Evolutionary conservation across 176 grass and related monocot species (phyloP).

Genomic region (Tillandsia leiboldiana): DNA sequence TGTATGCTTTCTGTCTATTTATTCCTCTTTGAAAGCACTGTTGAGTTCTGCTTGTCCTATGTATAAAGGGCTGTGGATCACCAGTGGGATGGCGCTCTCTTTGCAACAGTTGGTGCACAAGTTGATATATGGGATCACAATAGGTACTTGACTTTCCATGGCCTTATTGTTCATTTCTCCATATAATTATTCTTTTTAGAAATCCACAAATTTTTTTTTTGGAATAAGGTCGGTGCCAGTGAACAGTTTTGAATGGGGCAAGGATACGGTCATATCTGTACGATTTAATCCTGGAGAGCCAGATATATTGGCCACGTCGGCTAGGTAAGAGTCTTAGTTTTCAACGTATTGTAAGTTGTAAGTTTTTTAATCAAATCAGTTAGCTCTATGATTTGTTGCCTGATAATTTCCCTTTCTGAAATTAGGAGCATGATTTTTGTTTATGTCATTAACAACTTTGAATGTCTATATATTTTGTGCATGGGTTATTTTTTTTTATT

Average conservation of each 20-base stretch:
- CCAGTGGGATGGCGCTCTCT: slow-evolving; percentile 80
- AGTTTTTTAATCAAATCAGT: too few relatives aligned
- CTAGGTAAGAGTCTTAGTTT: slow-evolving; percentile 32
- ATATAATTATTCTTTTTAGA: background rate
- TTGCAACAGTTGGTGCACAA: slow-evolving; percentile 88
- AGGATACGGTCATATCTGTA: slow-evolving; percentile 76
- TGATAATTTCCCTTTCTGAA: background rate
- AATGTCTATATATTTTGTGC: too few relatives aligned
- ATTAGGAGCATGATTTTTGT: too few relatives aligned
- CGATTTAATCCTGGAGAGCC: slow-evolving; percentile 88
- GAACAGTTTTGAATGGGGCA: slow-evolving; percentile 86
- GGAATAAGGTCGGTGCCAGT: slow-evolving; percentile 70
- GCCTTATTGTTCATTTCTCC: slow-evolving; percentile 6
- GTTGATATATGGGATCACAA: slow-evolving; percentile 99
- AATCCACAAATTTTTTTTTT: slow-evolving; percentile 13
- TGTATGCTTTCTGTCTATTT: slow-evolving; percentile 11
- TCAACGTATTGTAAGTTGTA: too few relatives aligned
- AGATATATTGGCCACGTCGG: slow-evolving; percentile 67
- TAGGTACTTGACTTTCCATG: slow-evolving; percentile 33
- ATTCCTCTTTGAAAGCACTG: background rate
- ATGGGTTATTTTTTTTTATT: too few relatives aligned
- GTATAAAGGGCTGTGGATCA: slow-evolving; percentile 72
- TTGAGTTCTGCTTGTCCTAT: background rate
- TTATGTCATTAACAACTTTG: too few relatives aligned
- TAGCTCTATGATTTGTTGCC: background rate